Base-by-base conservation (phyloP, 768 basidiomycete genomes). In the Boletellus ananas region DNA sequence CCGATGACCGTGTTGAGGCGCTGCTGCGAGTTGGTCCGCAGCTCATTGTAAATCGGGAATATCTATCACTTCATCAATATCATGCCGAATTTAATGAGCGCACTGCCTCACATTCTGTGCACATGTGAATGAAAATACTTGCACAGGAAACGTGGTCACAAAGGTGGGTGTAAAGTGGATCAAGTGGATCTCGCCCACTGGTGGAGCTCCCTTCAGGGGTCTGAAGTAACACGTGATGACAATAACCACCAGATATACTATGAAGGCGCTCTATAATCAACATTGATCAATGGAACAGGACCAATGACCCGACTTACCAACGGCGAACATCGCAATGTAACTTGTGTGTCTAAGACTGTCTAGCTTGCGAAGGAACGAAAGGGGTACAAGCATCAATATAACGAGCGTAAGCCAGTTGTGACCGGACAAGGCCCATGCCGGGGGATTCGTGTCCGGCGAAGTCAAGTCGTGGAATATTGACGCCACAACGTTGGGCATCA, bases 11-110 rank as follows among this genome's bases (percentile, higher is more conserved):
- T 73, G 66, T 96, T 95, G 81, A 98, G 84, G 34, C 90, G 80
- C 39, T 69, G 59, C 65, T 96, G 94, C 2, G 83, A 81, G 64
- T 95, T 96, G 27, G 71, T 72, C 58, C 78, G 78, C 31, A 98
- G 75, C 69, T 98, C 95, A 65, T 97, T 97, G 72, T 85, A 95
- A 45, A 96, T 83, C 2, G 93, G 90, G 70, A 97, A 96, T 16
- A 98, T 71, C 90, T 98, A 57, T 12, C 34, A 29, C 23, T 31
- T 20, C 51, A 54, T 56, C 54, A 48, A 37, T 17, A 47, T 29
- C 17, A 10, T 20, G 27, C 31, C 27, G 38, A 21, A 50, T 55
- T 35, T 50, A 45, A 23, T 21, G 17, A 49, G 35, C 29, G 29
- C 21, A 38, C 9, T 25, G 25, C 61, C 84, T 58, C 65, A 94